Percentiles rank a stretch among this genome's conserved stretches.
phyloP scores from a whole-genome alignment of 2,329 filamentous ascomycete species.

The Nemania bipapillata region DNA sequence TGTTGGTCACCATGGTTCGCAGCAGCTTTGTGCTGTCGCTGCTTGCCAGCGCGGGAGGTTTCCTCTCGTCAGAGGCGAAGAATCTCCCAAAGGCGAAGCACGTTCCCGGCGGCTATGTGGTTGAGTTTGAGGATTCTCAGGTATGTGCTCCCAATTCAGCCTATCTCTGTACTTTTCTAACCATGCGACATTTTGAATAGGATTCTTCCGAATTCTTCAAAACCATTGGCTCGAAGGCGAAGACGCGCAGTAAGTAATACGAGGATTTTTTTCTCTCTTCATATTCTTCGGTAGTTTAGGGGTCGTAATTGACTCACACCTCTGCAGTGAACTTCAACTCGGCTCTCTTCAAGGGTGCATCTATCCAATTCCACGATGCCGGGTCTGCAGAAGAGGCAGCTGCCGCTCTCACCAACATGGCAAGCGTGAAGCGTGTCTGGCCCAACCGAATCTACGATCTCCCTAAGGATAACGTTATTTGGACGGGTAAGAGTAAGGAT shows the following conservation, averaged over 20 bases:
- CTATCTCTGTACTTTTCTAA: slow-evolving; percentile 23
- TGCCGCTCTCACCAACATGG: slow-evolving; percentile 55
- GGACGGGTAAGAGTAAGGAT: slow-evolving; percentile 55
- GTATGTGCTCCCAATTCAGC: slow-evolving; percentile 50
- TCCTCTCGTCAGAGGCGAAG: slow-evolving; percentile 44
- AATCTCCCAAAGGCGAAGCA: slow-evolving; percentile 41
- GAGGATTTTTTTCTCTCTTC: not conserved
- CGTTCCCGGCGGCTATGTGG: slow-evolving; percentile 62
- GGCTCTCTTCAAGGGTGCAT: slow-evolving; percentile 65
- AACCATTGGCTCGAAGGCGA: slow-evolving; percentile 55
- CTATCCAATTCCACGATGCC: slow-evolving; percentile 63
- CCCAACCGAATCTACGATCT: slow-evolving; percentile 60
- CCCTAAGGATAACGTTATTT: slow-evolving; percentile 58
- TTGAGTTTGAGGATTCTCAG: slow-evolving; percentile 63
- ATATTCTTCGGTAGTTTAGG: no score
- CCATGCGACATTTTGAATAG: slow-evolving; percentile 43
- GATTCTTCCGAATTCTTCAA: slow-evolving; percentile 57
- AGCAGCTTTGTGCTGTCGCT: slow-evolving; percentile 44
- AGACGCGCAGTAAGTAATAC: slow-evolving; percentile 53
- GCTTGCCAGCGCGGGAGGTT: slow-evolving; percentile 43
- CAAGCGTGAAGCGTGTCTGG: slow-evolving; percentile 62
- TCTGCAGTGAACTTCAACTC: slow-evolving; percentile 58
- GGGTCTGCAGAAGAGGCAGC: slow-evolving; percentile 58
- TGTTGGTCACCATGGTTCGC: slow-evolving; percentile 47
- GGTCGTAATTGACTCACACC: slow-evolving; percentile 11